Evolutionary conservation across 257 asterid genomes (phyloP), one percentile per base, ranked within the genome.

Genomic region (Haberlea rhodopensis): DNA sequence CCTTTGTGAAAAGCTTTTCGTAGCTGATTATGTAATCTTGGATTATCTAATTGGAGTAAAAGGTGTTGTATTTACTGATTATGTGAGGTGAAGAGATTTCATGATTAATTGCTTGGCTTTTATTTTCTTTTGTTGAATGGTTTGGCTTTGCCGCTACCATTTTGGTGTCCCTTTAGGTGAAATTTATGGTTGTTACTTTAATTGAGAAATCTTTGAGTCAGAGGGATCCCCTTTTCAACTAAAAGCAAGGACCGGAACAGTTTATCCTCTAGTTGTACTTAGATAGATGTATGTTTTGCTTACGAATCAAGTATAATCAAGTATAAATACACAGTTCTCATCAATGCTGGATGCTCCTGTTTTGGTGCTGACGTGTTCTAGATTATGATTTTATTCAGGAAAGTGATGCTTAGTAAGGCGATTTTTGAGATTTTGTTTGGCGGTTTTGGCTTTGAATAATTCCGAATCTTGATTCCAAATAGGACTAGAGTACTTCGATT

Each of bases 51-150:
- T 56, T 57, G 48, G 52, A 58, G 31, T 67, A 53, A 34, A 62
- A 70, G 65, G 67, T 43, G 27, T 46, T 61, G 18, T 52, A 51
- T 29, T 75, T 58, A 40, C 66, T 62, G 59, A 60, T 57, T 69
- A 37, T 19, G 53, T n/a, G 49, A 63, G 23, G 43, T 61, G 20
- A 24, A 20, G 46, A 26, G 25, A 40, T 11, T 56, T 61, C 53
- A 6, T 62, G 20, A 23, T 52, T 60, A 28, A 34, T 62, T 18
- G 26, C 23, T 56, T 49, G n/a, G 59, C 19, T 26, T 54, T 37
- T 64, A 31, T 65, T 37, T 52, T 21, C 5, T 52, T 48, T 40
- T 57, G 66, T 37, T n/a, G n/a, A n/a, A n/a, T n/a, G n/a, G 13
- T 54, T 46, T 60, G n/a, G 28, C 19, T 9, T 65, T n/a, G 27